A percentile compares a stretch with the other conserved stretches of the same genome.
Evolutionary conservation across 768 basidiomycete genomes (phyloP).

Genomic region (Pisolithus tinctorius): DNA sequence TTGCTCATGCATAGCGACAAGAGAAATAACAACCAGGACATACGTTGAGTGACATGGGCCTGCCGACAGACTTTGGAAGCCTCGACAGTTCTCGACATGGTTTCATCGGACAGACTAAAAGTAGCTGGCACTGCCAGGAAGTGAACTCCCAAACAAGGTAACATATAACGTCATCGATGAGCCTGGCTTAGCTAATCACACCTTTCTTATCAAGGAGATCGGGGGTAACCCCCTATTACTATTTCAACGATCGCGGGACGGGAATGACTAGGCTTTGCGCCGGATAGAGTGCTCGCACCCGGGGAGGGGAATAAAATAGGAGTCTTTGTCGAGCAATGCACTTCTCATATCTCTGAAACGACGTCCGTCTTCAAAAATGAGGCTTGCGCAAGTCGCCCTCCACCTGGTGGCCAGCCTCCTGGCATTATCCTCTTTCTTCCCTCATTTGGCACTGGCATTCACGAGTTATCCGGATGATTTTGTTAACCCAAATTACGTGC

Average conservation of each 20-base stretch:
- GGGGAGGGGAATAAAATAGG: no score
- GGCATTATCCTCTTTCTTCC: neutral
- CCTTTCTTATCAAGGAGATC: no score
- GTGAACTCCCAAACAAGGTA: neutral
- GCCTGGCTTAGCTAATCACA: neutral
- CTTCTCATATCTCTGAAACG: neutral
- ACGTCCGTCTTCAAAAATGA: neutral
- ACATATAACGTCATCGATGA: neutral
- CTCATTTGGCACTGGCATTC: slow-evolving; percentile 7
- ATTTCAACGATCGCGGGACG: neutral
- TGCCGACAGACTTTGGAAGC: slow-evolving; percentile 6
- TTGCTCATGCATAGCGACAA: neutral
- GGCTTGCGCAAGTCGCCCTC: neutral
- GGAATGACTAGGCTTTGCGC: no score
- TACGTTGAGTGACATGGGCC: slow-evolving; percentile 2
- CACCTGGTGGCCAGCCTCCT: neutral
- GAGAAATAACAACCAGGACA: neutral
- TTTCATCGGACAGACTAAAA: neutral
- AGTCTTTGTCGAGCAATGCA: neutral
- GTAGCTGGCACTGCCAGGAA: no score
- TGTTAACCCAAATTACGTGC: slow-evolving; percentile 44
- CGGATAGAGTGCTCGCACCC: no score
- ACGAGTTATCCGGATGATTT: slow-evolving; percentile 51
- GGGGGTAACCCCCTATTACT: neutral
- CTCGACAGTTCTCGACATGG: slow-evolving; percentile 9